A percentile compares a stretch with the other conserved stretches of the same genome.
These are phyloP conservation scores for Cladosporium cucumerinum DNA, from an alignment of 2,329 filamentous ascomycete genomes.

Conservation along the genomic window DNA sequence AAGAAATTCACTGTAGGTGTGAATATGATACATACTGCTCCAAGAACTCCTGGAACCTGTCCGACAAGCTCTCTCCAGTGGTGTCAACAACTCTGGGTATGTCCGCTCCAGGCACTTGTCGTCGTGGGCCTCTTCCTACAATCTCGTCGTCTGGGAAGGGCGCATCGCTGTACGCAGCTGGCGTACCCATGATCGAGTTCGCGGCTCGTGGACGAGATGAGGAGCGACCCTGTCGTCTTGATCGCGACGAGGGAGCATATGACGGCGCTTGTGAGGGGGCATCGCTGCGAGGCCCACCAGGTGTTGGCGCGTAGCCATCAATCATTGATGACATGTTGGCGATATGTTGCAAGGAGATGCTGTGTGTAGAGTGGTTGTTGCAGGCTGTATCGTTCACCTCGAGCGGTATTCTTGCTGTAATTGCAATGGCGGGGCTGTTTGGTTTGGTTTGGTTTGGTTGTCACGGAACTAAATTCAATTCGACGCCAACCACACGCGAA, in stretches of 20 bases:
- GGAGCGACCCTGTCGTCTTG: conserved; percentile 39
- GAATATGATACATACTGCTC: conserved; percentile 57
- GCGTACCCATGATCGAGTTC: conserved; percentile 48
- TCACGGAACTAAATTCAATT: conserved; percentile 10
- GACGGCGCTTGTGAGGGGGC: conserved; percentile 27
- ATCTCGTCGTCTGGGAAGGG: conserved; percentile 61
- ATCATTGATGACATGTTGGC: conserved; percentile 51
- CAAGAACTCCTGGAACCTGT: conserved; percentile 75
- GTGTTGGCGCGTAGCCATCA: conserved; percentile 37
- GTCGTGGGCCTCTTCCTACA: conserved; percentile 52
- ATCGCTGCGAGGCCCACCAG: conserved; percentile 39
- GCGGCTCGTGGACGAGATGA: conserved; percentile 56
- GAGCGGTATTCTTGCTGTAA: not conserved
- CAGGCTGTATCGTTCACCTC: not conserved
- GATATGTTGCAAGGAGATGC: not conserved
- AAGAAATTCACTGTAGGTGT: not conserved
- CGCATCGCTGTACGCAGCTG: conserved; percentile 54
- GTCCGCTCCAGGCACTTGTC: conserved; percentile 49
- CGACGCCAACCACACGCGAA: conserved; percentile 4
- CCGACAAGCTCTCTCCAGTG: conserved; percentile 70
- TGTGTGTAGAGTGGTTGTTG: not conserved
- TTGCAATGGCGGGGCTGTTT: conserved; percentile 9
- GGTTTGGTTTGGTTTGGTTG: conserved; percentile 1
- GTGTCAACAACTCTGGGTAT: conserved; percentile 73
- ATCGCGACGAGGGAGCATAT: conserved; percentile 20